Conservation (phyloP, 306 rosid genomes). For the Cucurbita pepo region DNA sequence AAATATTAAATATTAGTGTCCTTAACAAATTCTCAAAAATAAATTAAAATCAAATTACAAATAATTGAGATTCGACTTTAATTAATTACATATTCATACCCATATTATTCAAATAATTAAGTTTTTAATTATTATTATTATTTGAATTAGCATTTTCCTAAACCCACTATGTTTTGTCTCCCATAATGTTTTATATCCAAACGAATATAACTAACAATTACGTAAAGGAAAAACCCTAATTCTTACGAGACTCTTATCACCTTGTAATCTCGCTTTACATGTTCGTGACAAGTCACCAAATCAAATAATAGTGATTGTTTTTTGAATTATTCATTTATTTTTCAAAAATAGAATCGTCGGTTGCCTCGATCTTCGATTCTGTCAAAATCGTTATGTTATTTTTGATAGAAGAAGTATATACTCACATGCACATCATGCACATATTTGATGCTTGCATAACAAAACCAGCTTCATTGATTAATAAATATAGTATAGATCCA, state of each 20-base stretch:
- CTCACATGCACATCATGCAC: background rate
- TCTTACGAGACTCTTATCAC: background rate
- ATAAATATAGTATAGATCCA: background rate
- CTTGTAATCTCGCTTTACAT: background rate
- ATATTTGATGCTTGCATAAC: background rate
- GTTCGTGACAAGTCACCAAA: background rate
- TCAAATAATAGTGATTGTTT: background rate
- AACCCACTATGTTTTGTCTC: slow-evolving; percentile 6
- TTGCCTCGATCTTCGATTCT: no score
- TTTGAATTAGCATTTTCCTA: background rate
- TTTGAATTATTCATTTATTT: no score
- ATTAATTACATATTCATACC: background rate
- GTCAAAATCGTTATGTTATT: background rate
- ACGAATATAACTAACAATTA: slow-evolving; percentile 2
- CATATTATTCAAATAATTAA: background rate
- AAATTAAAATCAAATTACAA: background rate
- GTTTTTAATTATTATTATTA: background rate
- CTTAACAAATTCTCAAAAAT: background rate
- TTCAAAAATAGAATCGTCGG: no score
- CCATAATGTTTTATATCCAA: background rate
- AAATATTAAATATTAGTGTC: background rate
- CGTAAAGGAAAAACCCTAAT: background rate
- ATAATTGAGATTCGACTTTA: slow-evolving; percentile 3
- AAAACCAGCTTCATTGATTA: background rate
- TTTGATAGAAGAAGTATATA: background rate